Conservation (phyloP, 129 eudicot genomes). For the Flaveria robusta region DNA sequence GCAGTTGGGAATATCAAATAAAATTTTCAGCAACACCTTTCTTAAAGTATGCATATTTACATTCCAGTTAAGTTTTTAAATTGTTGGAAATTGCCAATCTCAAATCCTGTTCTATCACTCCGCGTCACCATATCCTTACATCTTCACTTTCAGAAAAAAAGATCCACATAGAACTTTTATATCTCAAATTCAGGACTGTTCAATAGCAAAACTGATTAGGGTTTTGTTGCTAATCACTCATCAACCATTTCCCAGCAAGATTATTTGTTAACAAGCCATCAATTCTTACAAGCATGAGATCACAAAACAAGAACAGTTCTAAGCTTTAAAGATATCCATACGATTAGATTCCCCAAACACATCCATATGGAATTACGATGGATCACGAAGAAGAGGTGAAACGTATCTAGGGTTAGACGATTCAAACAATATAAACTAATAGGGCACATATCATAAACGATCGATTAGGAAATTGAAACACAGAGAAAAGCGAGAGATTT, state of each 20-base stretch:
- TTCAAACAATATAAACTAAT: background rate
- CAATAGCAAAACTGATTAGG: background rate
- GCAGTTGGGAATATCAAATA: too few species aligned
- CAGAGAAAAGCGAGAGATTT: constrained; percentile 18
- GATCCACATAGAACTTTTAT: too few species aligned
- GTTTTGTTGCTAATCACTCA: constrained; percentile 3
- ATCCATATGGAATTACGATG: background rate
- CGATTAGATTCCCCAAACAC: background rate
- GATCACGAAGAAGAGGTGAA: background rate
- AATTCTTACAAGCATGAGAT: background rate
- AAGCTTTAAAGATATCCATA: background rate
- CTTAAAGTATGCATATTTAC: too few species aligned
- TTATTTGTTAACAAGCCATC: background rate
- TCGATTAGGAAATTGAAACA: background rate
- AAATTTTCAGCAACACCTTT: too few species aligned
- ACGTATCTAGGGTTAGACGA: constrained; percentile 9
- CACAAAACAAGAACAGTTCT: constrained; percentile 3
- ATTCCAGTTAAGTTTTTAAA: too few species aligned
- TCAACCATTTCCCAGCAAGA: background rate
- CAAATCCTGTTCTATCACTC: too few species aligned
- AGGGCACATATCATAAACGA: constrained; percentile 17
- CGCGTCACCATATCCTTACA: background rate
- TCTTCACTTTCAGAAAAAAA: background rate
- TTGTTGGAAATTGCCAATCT: too few species aligned
- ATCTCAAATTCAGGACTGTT: background rate